Conservation (phyloP, 768 basidiomycete genomes). For the Leccinellum rugosiceps region DNA sequence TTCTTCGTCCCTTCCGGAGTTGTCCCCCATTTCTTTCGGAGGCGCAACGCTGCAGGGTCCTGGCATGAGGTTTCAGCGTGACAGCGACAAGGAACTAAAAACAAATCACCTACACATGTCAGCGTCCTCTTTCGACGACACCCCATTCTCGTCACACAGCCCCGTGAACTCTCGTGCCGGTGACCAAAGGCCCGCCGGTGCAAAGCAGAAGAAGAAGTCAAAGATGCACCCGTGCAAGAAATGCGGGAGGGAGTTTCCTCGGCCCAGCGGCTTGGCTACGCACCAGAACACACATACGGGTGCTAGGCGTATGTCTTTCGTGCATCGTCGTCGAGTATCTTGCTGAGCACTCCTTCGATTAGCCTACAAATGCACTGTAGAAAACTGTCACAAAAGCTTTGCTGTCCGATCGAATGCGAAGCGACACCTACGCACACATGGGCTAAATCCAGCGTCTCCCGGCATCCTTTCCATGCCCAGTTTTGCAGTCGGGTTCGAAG, state of each 20-base stretch:
- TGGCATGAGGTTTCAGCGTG: conserved; percentile 23
- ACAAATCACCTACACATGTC: conserved; percentile 15
- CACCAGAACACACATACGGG: conserved; percentile 55
- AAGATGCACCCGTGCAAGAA: conserved; percentile 50
- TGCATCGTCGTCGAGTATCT: not conserved
- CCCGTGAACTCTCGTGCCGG: not conserved
- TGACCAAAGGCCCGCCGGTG: conserved; percentile 10
- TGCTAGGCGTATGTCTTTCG: conserved; percentile 40
- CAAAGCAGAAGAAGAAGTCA: conserved; percentile 33
- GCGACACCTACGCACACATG: conserved; percentile 75
- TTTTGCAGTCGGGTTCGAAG: conserved; percentile 44
- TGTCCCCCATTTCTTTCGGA: conserved; percentile 4
- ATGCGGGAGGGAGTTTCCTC: conserved; percentile 45
- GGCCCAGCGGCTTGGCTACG: conserved; percentile 49
- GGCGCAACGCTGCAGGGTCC: conserved; percentile 18
- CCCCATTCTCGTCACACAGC: conserved; percentile 12
- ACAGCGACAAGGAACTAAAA: conserved; percentile 3
- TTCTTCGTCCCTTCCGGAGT: conserved; percentile 1
- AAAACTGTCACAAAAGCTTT: conserved; percentile 63
- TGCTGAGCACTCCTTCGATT: conserved; percentile 5
- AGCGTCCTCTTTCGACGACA: not conserved
- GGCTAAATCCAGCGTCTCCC: conserved; percentile 37
- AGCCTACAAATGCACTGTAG: conserved; percentile 48
- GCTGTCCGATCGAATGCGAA: conserved; percentile 80
- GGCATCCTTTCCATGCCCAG: conserved; percentile 18